Base-by-base conservation (phyloP, 495 filamentous ascomycete genomes). In the Penicillium maclennaniae region DNA sequence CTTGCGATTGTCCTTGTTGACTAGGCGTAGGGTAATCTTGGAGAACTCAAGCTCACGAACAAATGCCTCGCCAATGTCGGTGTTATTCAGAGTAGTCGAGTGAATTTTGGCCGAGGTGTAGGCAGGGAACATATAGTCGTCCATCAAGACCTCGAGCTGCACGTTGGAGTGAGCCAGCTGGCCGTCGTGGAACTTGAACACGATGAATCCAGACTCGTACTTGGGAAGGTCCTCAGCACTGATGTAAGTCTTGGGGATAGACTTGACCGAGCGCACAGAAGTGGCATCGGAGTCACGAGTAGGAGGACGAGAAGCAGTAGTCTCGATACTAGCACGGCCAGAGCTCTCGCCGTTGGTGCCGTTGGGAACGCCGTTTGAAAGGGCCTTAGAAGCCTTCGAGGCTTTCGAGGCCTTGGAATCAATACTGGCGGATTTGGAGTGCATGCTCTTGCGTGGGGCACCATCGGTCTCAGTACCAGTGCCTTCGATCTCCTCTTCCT, bases 1-100 rank as follows among this genome's bases (percentile, higher is more conserved):
- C 63, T 87, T 89, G 59, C 83, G 83, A 54, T 93, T 84, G 27
- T 80, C 71, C 65, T 86, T 85, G 55, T 88, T 84, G 45, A 87
- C 82, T 25, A 97, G 70, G 43, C 91, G 87, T 50, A 99, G 77
- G 2, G 92, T 96, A 55, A 99, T 82, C 65, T 87, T 87, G 1
- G 93, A 99, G 58, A 95, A 89, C 42, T 99, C 93, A 16, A 99
- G 81, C 63, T 99, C 93, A 47, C 93, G 89, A 34, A 99, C 89
- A 63, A 99, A 91, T 21, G 91, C 91, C 70, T 99, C 93, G 23
- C 93, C 92, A 52, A 89, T 88, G 73, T 97, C 93, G 52, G 91
- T 84, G 61, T 96, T 88, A 37, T 80, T 87, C 51, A 80, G 77
- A 2, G 79, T 71, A 53, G 78, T 85, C 6, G 76, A 74, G 58